Evolutionary conservation across 2,329 filamentous ascomycete genomes (phyloP).

Genomic region (Penicillium glabrum): DNA sequence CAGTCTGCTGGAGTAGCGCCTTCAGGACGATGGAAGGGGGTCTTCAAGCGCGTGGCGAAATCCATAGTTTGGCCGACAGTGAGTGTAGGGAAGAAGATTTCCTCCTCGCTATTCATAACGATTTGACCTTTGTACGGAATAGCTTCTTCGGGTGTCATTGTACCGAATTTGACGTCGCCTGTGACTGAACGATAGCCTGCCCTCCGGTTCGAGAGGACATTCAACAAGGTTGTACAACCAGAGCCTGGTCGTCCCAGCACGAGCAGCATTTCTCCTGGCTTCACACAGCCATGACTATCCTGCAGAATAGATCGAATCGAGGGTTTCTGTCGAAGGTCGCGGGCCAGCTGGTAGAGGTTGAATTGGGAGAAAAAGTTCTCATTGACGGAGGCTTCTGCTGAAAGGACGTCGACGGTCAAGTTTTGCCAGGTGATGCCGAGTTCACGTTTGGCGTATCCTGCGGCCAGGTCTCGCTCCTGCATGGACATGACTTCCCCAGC

Average conservation of each 20-base stretch:
- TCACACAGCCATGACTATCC: slow-evolving; percentile 66
- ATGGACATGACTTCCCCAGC: not conserved
- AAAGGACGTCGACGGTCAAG: slow-evolving; percentile 62
- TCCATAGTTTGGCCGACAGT: slow-evolving; percentile 55
- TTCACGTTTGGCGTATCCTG: slow-evolving; percentile 50
- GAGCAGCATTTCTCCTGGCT: slow-evolving; percentile 70
- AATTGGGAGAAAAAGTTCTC: slow-evolving; percentile 64
- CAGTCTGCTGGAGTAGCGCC: slow-evolving; percentile 49
- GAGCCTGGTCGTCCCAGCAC: slow-evolving; percentile 68
- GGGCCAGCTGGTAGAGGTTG: slow-evolving; percentile 55
- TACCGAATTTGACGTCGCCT: slow-evolving; percentile 45
- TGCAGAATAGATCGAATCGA: slow-evolving; percentile 66
- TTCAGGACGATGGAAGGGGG: slow-evolving; percentile 51
- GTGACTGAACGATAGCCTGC: not conserved
- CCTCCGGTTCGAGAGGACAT: slow-evolving; percentile 63
- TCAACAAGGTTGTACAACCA: slow-evolving; percentile 71
- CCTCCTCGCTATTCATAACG: slow-evolving; percentile 56
- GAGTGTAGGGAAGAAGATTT: slow-evolving; percentile 52
- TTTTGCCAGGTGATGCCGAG: slow-evolving; percentile 66
- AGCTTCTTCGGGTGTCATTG: slow-evolving; percentile 43
- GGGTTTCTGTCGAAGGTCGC: slow-evolving; percentile 55
- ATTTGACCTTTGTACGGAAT: slow-evolving; percentile 58
- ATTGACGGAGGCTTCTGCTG: slow-evolving; percentile 63
- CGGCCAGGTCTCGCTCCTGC: slow-evolving; percentile 45
- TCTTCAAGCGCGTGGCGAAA: slow-evolving; percentile 58